These are phyloP conservation scores for Pythium folliculosum DNA, from an alignment of 352 stramenopile genomes.

Conservation along the genomic window DNA sequence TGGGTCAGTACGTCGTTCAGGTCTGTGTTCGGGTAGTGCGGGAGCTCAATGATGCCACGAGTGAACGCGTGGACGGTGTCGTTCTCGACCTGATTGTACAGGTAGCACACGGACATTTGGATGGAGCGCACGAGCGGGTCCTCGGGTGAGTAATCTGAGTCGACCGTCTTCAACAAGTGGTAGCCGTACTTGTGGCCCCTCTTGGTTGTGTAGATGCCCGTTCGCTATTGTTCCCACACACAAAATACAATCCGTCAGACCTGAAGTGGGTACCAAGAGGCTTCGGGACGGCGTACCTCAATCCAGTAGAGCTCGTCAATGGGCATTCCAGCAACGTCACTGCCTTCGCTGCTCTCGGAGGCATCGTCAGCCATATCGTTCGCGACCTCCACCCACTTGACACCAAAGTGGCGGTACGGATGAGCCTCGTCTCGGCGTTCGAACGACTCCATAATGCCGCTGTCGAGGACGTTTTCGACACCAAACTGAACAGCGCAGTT, in stretches of 20 bases:
- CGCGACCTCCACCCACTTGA: slow-evolving; percentile 61
- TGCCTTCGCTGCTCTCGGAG: slow-evolving; percentile 24
- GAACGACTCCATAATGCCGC: slow-evolving; percentile 53
- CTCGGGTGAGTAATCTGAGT: slow-evolving; percentile 23
- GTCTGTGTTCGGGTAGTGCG: slow-evolving; percentile 23
- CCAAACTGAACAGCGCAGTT: slow-evolving; percentile 60
- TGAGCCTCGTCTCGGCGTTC: slow-evolving; percentile 30
- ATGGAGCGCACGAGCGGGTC: slow-evolving; percentile 31
- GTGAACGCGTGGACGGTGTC: slow-evolving; percentile 58
- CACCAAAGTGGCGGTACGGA: slow-evolving; percentile 55
- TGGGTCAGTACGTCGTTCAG: slow-evolving; percentile 5
- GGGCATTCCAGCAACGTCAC: slow-evolving; percentile 13
- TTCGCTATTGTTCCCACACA: slow-evolving; percentile 27
- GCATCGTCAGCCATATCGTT: not conserved
- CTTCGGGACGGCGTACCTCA: slow-evolving; percentile 23
- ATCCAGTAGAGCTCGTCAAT: slow-evolving; percentile 64
- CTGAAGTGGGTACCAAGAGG: not conserved
- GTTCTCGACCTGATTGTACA: slow-evolving; percentile 49
- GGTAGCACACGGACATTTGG: slow-evolving; percentile 63
- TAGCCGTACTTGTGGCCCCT: slow-evolving; percentile 47
- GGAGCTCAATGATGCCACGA: slow-evolving; percentile 60
- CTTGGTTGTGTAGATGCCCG: slow-evolving; percentile 34
- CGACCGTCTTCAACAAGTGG: slow-evolving; percentile 67
- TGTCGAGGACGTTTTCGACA: slow-evolving; percentile 37
- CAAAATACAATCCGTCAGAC: not conserved